phyloP scores from a whole-genome alignment of 108 stramenopile genomes.

The Skeletonema potamos region DNA sequence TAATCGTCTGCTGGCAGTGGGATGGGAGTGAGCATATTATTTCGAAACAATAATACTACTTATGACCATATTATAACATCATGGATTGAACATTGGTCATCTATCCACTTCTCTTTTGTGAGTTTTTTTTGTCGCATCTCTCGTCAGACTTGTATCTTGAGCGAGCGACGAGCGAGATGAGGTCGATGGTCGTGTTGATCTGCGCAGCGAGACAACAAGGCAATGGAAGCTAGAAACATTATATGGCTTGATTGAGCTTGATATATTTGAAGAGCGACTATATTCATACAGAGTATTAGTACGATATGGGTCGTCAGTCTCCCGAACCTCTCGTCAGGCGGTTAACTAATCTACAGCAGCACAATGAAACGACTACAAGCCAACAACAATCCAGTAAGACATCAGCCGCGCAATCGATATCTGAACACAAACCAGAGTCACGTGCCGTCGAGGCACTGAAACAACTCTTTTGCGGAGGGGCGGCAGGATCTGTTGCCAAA shows the following conservation, averaged over 20 bases:
- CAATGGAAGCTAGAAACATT: too few relatives aligned
- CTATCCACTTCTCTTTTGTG: too few relatives aligned
- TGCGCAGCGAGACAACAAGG: too few relatives aligned
- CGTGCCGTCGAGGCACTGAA: constrained; percentile 76
- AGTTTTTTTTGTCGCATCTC: too few relatives aligned
- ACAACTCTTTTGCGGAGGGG: constrained; percentile 92
- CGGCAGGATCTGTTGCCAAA: constrained; percentile 93
- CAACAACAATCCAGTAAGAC: neutral
- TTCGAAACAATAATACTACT: too few relatives aligned
- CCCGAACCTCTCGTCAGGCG: constrained; percentile 26
- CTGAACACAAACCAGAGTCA: constrained; percentile 34
- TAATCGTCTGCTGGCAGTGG: constrained; percentile 47
- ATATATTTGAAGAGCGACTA: too few relatives aligned
- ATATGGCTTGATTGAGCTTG: neutral
- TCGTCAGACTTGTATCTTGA: too few relatives aligned
- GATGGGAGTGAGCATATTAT: constrained; percentile 19
- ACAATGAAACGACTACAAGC: neutral
- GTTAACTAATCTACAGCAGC: neutral
- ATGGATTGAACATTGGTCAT: too few relatives aligned
- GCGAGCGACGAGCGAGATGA: too few relatives aligned
- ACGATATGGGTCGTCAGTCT: constrained; percentile 33
- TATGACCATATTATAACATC: too few relatives aligned
- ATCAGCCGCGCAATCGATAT: neutral
- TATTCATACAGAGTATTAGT: neutral
- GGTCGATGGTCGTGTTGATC: too few relatives aligned